phyloP scores from a whole-genome alignment of 345 rosid species.

The Laguncularia racemosa region DNA sequence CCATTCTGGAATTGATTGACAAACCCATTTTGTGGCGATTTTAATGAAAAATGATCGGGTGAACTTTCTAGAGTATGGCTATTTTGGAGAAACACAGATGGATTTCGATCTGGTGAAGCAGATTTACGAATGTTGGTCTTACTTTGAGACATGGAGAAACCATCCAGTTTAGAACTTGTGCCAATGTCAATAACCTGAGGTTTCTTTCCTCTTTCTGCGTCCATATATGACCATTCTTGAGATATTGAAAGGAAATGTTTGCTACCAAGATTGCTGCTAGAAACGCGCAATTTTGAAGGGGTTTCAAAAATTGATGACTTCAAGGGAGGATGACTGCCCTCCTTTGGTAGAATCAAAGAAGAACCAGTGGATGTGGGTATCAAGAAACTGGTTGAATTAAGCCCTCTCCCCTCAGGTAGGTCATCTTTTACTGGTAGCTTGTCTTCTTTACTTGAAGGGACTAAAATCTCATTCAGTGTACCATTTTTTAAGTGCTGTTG shows the following conservation, averaged over 20 bases:
- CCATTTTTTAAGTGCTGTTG: constrained; percentile 60
- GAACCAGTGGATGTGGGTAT: constrained; percentile 30
- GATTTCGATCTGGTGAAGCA: constrained; percentile 31
- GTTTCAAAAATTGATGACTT: constrained; percentile 33
- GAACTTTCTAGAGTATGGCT: constrained; percentile 23
- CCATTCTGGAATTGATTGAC: constrained; percentile 19
- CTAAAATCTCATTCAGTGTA: constrained; percentile 23
- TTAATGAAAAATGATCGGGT: constrained; percentile 31
- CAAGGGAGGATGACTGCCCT: constrained; percentile 10
- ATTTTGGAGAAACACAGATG: constrained; percentile 20
- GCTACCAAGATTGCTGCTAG: constrained; percentile 19
- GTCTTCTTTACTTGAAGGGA: constrained; percentile 30
- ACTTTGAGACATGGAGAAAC: constrained; percentile 28
- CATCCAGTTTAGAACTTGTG: constrained; percentile 37
- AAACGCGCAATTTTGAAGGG: constrained; percentile 24
- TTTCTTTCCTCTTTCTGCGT: constrained; percentile 31
- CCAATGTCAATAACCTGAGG: constrained; percentile 20
- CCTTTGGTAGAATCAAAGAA: constrained; percentile 22
- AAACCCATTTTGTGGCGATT: constrained; percentile 43
- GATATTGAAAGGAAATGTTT: constrained; percentile 27
- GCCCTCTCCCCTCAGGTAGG: constrained; percentile 24
- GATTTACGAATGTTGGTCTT: constrained; percentile 6
- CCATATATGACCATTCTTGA: constrained; percentile 33
- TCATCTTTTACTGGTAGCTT: constrained; percentile 30
- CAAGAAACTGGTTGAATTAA: constrained; percentile 24